Base-by-base conservation (phyloP, 371 early-diverging fungal genomes). In the Basidiobolus meristosporus region DNA sequence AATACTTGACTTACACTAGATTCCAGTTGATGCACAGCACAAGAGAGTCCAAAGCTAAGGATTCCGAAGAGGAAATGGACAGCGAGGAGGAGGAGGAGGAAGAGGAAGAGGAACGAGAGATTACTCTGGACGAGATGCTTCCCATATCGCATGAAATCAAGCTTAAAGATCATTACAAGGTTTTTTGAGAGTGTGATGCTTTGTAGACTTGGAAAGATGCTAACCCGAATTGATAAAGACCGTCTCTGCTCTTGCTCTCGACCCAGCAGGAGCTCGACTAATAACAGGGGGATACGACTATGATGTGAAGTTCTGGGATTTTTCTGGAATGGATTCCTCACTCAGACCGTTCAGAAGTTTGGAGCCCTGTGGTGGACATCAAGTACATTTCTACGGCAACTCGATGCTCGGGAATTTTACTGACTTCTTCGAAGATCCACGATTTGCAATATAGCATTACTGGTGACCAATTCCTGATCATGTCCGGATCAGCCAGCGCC, bases 281-380 rank as follows among this genome's bases (percentile, higher is more conserved):
- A 65, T 78, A 14, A 71, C 81, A 1, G 92, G 90, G 34, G 68
- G 81, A 11, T 77, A 83, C 41, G 89, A 88, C 47, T 75, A 80
- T 39, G 66, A 69, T 30, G 50, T 90, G 23, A 80, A 78, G 39
- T 61, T 91, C 33, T 95, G 90, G 90, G 90, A 89, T 56, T 93
- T 93, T 59, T 62, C 74, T 17, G 78, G 80, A 10, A 91, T 90
- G 91, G 76, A 85, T 54, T 60, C 69, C 9, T 54, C 68, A 0
- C 70, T 78, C 37, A 60, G 68, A 39, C 77, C 89, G 0, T 89
- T 85, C 46, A 60, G 86, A 26, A 73, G 76, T 6, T 54, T 93
- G 32, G 78, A 82, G 42, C 85, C 93, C 1, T 69, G 64, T 40
- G 77, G 68, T 15, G 85, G 83, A 1, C 74, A 88, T 46, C 89